A percentile compares a stretch with the other conserved stretches of the same genome.
phyloP scores from a whole-genome alignment of 441 rosid species.

The Populus hybrid region DNA sequence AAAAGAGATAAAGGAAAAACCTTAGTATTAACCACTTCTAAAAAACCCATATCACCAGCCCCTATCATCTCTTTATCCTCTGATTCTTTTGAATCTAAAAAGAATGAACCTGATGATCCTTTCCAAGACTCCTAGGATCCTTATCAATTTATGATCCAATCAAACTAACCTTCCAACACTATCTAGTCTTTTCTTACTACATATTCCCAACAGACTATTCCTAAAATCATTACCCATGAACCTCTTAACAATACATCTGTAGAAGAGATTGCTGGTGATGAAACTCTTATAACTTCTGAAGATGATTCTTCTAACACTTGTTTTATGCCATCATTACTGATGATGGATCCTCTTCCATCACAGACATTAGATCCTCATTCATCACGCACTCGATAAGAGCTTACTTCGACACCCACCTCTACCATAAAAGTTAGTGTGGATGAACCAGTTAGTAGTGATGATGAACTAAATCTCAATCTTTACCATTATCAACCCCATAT shows the following conservation, averaged over 20 bases:
- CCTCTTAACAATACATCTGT: too few relatives aligned
- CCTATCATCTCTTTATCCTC: too few relatives aligned
- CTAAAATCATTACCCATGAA: too few relatives aligned
- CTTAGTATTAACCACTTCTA: fast-evolving
- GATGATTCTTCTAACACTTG: not conserved
- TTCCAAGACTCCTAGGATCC: too few relatives aligned
- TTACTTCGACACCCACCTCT: not conserved
- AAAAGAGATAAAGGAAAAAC: not conserved
- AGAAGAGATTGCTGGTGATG: too few relatives aligned
- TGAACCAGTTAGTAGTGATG: not conserved
- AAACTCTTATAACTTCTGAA: not conserved
- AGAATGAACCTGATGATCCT: too few relatives aligned
- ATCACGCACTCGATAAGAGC: not conserved
- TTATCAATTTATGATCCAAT: too few relatives aligned
- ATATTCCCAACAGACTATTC: too few relatives aligned
- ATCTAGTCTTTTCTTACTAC: too few relatives aligned
- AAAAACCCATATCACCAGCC: not conserved
- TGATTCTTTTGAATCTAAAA: too few relatives aligned
- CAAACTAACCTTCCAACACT: too few relatives aligned
- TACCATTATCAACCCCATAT: not conserved
- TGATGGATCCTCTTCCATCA: fast-evolving
- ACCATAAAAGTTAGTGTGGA: not conserved
- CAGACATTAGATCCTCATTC: not conserved
- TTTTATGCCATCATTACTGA: not conserved
- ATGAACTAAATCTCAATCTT: not conserved